These are phyloP conservation scores for Asterionellopsis glacialis DNA, from an alignment of 108 stramenopile genomes.

Conservation along the genomic window DNA sequence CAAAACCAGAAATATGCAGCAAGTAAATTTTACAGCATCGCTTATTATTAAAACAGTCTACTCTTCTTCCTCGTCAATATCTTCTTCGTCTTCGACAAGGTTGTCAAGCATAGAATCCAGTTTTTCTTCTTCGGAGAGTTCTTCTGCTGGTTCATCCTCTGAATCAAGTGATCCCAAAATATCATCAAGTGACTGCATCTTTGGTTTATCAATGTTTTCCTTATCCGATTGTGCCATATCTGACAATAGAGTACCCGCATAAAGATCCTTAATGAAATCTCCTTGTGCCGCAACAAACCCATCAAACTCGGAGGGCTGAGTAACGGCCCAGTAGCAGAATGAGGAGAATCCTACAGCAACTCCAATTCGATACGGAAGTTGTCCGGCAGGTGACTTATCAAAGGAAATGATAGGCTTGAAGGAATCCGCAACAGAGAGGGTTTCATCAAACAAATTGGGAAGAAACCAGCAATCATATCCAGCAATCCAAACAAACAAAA, in stretches of 20 bases:
- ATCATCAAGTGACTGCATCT: conserved; percentile 93
- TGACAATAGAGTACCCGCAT: conserved; percentile 94
- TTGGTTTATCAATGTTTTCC: conserved; percentile 97
- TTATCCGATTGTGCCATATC: conserved; percentile 94
- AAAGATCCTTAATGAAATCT: conserved; percentile 97
- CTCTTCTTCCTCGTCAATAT: conserved; percentile 47
- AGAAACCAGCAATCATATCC: conserved; percentile 97
- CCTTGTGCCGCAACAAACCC: conserved; percentile 93
- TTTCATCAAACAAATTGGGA: conserved; percentile 97
- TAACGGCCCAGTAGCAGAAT: conserved; percentile 97
- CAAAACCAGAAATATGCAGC: too few relatives aligned
- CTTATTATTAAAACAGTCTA: conserved; percentile 10
- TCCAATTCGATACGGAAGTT: conserved; percentile 88
- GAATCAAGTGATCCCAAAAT: conserved; percentile 86
- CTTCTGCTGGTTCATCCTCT: background rate
- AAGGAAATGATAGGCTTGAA: conserved; percentile 92
- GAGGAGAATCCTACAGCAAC: conserved; percentile 88
- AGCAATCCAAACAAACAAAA: conserved; percentile 91
- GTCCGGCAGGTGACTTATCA: conserved; percentile 82
- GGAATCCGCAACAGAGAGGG: conserved; percentile 90
- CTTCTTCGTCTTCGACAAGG: conserved; percentile 57
- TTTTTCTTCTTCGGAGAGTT: conserved; percentile 24
- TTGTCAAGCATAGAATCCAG: conserved; percentile 41
- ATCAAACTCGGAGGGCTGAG: conserved; percentile 99
- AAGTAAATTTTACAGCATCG: too few relatives aligned